Base-by-base conservation (phyloP, 148 eudicot genomes). In the Nepenthes gracilis region DNA sequence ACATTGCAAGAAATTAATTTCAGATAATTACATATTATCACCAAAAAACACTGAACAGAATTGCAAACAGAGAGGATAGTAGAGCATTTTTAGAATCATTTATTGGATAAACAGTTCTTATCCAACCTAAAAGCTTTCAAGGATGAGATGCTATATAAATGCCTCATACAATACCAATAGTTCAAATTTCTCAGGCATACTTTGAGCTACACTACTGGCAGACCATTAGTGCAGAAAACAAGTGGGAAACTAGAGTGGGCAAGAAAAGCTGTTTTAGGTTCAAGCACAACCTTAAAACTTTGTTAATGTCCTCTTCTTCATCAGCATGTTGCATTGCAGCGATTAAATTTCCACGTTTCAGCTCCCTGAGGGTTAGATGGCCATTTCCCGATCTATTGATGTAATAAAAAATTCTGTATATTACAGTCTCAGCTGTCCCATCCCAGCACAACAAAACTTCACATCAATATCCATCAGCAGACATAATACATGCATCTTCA, bases 301-400 rank as follows among this genome's bases (percentile, higher is more conserved):
- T 92, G 78, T 92, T 92, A 49, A 92, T 92, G 67, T 92, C 97
- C 73, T 92, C 97, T 78, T 88, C 97, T 64, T 92, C 97, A 70
- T 92, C 97, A 48, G 96, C 96, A 81, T 88, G 97, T 70, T 81
- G 96, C 96, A 92, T 88, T 63, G 96, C 96, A 80, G 82, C 79
- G 75, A 92, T 63, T 64, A 92, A 70, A 70, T 92, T 78, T 64
- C 96, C 91, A 64, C 93, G 88, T 66, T 80, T 92, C 75, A 92
- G 85, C 88, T 92, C 97, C 79, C 79, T 81, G 61, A 92, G 94
- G 47, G 96, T 88, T 66, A 92, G 80, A 57, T 75, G 86, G 67
- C 97, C 90, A 65, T 92, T 88, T 65, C 96, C 90, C 47, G 81
- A 78, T 85, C 97, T 83, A 81, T 92, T 92, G 77, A 92, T 77